Conservation (phyloP, 495 filamentous ascomycete genomes). For the Penicillium coprophilum region DNA sequence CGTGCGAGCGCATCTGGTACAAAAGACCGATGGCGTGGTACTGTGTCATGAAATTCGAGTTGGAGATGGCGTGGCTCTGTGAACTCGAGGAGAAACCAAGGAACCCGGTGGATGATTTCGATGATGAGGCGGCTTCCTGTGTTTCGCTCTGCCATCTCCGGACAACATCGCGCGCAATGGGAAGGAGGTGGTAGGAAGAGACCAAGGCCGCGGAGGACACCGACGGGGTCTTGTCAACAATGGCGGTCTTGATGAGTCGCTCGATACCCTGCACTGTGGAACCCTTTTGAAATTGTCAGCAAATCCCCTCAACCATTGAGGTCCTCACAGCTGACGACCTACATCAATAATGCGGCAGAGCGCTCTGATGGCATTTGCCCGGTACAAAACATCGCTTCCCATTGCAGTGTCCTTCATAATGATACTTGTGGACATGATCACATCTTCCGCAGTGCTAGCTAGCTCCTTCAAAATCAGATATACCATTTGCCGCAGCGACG, state of each 20-base stretch:
- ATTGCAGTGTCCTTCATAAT: constrained; percentile 99
- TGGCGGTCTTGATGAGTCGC: constrained; percentile 97
- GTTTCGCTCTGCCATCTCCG: constrained; percentile 98
- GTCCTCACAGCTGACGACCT: constrained; percentile 16
- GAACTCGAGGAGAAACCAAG: constrained; percentile 80
- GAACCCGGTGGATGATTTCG: constrained; percentile 85
- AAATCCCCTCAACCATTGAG: background rate
- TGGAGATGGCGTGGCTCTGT: constrained; percentile 61
- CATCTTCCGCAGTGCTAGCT: constrained; percentile 93
- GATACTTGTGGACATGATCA: constrained; percentile 98
- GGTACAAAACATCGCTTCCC: constrained; percentile 91
- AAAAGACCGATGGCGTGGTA: constrained; percentile 98
- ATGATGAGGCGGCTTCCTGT: constrained; percentile 89
- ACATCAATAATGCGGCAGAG: constrained; percentile 98
- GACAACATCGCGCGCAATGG: constrained; percentile 92
- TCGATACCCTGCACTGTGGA: constrained; percentile 99
- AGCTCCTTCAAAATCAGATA: constrained; percentile 98
- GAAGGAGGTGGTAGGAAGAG: constrained; percentile 96
- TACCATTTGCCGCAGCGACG: constrained; percentile 97
- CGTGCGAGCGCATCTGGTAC: constrained; percentile 96
- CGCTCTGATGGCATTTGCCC: constrained; percentile 94
- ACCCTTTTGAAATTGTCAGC: constrained; percentile 52
- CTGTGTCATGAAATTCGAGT: constrained; percentile 90
- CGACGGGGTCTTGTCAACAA: constrained; percentile 98
- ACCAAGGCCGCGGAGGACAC: constrained; percentile 96